Evolutionary conservation across 768 basidiomycete genomes (phyloP).

Genomic region (Kwoniella dendrophila): DNA sequence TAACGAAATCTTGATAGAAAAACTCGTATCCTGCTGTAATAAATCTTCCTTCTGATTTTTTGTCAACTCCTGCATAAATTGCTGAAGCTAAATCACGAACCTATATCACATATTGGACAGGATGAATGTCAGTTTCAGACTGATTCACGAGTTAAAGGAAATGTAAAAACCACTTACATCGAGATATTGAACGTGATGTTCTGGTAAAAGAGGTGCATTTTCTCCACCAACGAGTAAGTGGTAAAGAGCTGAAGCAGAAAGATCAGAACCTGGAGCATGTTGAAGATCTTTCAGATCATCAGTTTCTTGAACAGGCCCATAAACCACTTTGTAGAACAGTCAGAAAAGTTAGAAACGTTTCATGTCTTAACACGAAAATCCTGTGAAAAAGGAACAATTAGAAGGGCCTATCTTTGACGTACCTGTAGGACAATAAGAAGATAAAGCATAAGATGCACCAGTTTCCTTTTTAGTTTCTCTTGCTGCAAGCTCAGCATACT

Average conservation of each 20-base stretch:
- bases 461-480: conserved; percentile 23
- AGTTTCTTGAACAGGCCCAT: conserved; percentile 35
- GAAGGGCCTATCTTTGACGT: neutral
- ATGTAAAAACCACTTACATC: too few species aligned
- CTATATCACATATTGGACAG: conserved; percentile 6
- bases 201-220: conserved; percentile 14
- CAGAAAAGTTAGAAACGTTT: too few species aligned
- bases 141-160: too few species aligned
- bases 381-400: too few species aligned
- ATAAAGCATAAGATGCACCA: conserved; percentile 27
- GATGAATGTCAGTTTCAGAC: too few species aligned
- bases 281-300: conserved; percentile 11
- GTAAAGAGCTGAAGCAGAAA: conserved; percentile 21
- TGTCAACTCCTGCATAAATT: conserved; percentile 13
- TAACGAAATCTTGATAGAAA: conserved; percentile 2
- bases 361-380: too few species aligned
- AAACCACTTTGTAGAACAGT: conserved; percentile 32
- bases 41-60: conserved; percentile 16
- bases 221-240: conserved; percentile 13
- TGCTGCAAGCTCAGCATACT: conserved; percentile 42
- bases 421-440: conserved; percentile 40
- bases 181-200: conserved; percentile 16
- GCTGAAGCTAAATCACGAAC: conserved; percentile 20
- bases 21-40: conserved; percentile 1
- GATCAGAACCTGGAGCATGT: conserved; percentile 8